These are phyloP conservation scores for Aspergillus fumigatus DNA, from an alignment of 2,329 filamentous ascomycete genomes.

Conservation along the genomic window DNA sequence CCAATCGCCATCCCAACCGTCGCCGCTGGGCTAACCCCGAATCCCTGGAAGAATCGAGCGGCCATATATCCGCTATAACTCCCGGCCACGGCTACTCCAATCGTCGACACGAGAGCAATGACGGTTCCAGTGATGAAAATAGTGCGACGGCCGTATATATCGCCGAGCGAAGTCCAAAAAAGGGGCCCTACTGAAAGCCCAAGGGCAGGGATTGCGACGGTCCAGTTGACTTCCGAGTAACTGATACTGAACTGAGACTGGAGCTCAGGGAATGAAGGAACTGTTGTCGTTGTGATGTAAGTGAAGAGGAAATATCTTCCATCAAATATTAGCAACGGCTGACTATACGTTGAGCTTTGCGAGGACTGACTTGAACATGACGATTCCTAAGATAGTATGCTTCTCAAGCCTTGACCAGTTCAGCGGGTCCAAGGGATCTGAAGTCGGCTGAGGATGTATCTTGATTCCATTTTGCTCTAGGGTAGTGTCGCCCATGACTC, in stretches of 20 bases:
- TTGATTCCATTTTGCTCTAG: conserved; percentile 24
- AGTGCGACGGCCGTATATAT: conserved; percentile 50
- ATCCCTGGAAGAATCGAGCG: conserved; percentile 55
- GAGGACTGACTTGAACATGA: conserved; percentile 48
- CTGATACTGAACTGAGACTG: conserved; percentile 45
- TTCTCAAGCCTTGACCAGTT: conserved; percentile 50
- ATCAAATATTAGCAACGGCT: not conserved
- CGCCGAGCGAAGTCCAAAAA: conserved; percentile 47
- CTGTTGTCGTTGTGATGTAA: conserved; percentile 54
- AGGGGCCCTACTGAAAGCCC: conserved; percentile 51
- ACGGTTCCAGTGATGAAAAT: conserved; percentile 46
- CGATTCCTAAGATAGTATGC: conserved; percentile 47
- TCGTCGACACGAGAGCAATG: conserved; percentile 40
- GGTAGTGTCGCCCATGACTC: not conserved
- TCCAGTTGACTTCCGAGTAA: conserved; percentile 51
- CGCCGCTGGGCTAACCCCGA: conserved; percentile 51
- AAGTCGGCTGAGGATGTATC: conserved; percentile 41
- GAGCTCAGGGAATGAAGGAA: conserved; percentile 50
- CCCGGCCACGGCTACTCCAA: conserved; percentile 39
- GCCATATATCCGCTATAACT: conserved; percentile 51
- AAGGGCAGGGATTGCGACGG: conserved; percentile 49
- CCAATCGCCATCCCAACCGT: conserved; percentile 52
- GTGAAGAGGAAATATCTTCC: conserved; percentile 54
- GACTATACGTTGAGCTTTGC: not conserved
- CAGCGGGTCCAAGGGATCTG: conserved; percentile 50